Evolutionary conservation across 163 green algal genomes (phyloP), one percentile per base, ranked within the genome.

Genomic region (Scenedesmus sp.): DNA sequence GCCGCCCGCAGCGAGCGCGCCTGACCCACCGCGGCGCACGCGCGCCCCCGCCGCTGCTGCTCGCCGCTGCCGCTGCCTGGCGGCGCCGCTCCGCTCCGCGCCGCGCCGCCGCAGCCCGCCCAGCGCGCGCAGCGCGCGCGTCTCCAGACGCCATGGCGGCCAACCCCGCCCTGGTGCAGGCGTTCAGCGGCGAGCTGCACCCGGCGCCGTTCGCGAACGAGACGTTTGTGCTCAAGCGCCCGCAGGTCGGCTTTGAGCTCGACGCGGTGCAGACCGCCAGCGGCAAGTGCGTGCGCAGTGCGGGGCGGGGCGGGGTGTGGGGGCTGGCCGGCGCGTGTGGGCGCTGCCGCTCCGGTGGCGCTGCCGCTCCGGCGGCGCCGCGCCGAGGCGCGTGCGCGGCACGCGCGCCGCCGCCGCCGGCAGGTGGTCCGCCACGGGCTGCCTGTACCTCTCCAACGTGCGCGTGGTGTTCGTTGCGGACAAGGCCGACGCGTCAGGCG

Each of bases 391-490:
- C 18, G 33, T n/a, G 10, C 39, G 5, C 28, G 6, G n/a, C 22
- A 31, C 62, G 33, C 24, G 24, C 26, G 54, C 18, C 26, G 54
- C 31, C 22, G 39, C 22, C 28, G 39, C 45, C 28, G 14, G 42
- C 87, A 93, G 90, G 72, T 96, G 91, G 90, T 82, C 74, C 15
- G 57, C 85, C 0, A 76, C 77, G 20, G 93, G 93, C 28, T 72
- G 69, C 0, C 33, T 96, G 0, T 96, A 91, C 62, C 64, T 97
- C 5, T 93, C 85, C 22, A 95, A 95, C 77, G 75, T 94, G 34
- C 85, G 93, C 4, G 45, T 97, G 18, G 87, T 96, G 1, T 97
- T 97, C 57, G 69, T 97, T 2, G 87, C 92, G 0, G 83, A 92
- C 10, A 88, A 89, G 13, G 15, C 85, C n/a, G 89, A 95, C 51